Evolutionary conservation across 225 moss, liverwort and hornwort species (phyloP).

Genomic region (Straminergon stramineum): DNA sequence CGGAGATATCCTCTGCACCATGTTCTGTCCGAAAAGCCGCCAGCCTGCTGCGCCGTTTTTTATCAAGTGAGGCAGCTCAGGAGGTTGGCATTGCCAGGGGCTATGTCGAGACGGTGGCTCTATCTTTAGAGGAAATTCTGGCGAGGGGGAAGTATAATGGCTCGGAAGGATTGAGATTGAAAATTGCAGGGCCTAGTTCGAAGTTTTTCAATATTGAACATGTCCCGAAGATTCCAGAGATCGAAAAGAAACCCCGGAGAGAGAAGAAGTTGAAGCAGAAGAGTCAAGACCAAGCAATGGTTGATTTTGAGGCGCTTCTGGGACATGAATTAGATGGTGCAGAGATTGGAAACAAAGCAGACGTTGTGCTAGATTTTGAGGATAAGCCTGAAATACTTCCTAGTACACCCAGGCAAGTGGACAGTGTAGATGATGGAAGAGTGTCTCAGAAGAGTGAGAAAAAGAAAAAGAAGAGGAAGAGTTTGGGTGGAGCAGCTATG

Average conservation of each 20-base stretch:
- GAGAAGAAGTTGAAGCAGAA: conserved; percentile 11
- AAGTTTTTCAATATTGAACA: conserved; percentile 20
- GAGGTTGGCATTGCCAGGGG: conserved; percentile 53
- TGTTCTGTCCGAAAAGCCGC: conserved; percentile 68
- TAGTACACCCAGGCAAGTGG: conserved; percentile 1
- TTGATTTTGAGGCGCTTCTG: conserved; percentile 44
- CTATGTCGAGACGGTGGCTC: conserved; percentile 52
- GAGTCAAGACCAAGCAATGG: conserved; percentile 8
- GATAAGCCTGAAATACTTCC: conserved; percentile 19
- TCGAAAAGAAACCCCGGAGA: neutral
- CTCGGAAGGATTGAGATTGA: neutral
- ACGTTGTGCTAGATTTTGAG: conserved; percentile 9
- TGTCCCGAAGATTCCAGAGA: neutral
- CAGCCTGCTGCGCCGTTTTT: conserved; percentile 43
- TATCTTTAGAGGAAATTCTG: conserved; percentile 51
- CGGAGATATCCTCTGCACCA: conserved; percentile 54
- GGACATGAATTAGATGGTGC: conserved; percentile 38
- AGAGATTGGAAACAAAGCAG: neutral
- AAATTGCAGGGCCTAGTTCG: conserved; percentile 1
- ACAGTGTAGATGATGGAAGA: neutral
- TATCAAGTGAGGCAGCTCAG: conserved; percentile 47
- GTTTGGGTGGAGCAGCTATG: conserved; percentile 12
- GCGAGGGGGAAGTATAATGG: conserved; percentile 25
- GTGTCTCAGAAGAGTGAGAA: conserved; percentile 15
- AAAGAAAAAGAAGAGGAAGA: conserved; percentile 24